Percentiles rank a stretch among this genome's conserved stretches.
Conservation (phyloP, 73 alveolate genomes). For the Halteria grandinella region DNA sequence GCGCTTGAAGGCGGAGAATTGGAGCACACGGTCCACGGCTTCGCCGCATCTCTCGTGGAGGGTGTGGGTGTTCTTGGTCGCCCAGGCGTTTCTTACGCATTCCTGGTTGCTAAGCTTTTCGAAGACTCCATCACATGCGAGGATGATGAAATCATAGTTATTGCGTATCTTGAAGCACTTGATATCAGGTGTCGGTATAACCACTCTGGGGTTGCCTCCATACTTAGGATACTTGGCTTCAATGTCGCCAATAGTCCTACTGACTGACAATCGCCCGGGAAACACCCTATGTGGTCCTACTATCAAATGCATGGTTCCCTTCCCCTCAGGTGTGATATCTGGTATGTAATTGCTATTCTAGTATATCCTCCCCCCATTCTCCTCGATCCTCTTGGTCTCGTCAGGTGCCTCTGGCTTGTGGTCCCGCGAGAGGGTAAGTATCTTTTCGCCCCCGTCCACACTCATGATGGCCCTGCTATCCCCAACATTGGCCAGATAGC, state of each 20-base stretch:
- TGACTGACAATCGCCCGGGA: conserved; percentile 88
- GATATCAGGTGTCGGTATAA: conserved; percentile 84
- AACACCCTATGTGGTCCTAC: conserved; percentile 86
- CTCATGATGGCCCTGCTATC: conserved; percentile 96
- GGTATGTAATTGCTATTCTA: conserved; percentile 40
- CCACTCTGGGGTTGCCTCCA: conserved; percentile 87
- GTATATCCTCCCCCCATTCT: conserved; percentile 82
- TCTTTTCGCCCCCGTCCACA: conserved; percentile 87
- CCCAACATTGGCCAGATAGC: conserved; percentile 97
- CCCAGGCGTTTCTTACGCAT: too few species aligned
- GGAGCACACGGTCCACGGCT: conserved; percentile 47
- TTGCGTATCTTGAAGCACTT: conserved; percentile 47
- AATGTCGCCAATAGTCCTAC: conserved; percentile 86
- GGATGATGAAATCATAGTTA: conserved; percentile 65
- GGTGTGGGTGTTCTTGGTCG: too few species aligned
- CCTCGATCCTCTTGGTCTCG: conserved; percentile 75
- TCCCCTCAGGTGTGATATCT: conserved; percentile 13
- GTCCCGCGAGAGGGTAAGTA: conserved; percentile 87
- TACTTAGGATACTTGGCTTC: conserved; percentile 80
- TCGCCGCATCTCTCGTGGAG: conserved; percentile 60
- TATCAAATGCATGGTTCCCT: conserved; percentile 38
- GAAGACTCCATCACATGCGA: conserved; percentile 70
- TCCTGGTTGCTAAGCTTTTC: conserved; percentile 66
- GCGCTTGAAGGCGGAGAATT: conserved; percentile 46
- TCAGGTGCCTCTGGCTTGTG: conserved; percentile 88